Conservation (phyloP, 805 yeast species). For the Schwanniomyces occidentalis region DNA sequence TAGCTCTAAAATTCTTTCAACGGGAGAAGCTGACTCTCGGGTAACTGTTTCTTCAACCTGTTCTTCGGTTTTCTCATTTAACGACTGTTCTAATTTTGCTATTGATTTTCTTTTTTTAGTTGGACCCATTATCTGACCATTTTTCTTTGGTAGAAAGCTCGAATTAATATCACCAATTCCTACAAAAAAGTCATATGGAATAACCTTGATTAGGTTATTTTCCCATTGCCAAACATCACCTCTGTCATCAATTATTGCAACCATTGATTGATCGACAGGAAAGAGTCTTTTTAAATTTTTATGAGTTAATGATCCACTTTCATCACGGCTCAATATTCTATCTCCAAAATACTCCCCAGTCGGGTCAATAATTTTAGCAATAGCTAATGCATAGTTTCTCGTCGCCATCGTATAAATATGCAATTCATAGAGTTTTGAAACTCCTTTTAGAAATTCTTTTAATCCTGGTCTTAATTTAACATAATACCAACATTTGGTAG, state of each 20-base stretch:
- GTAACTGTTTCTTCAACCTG: slow-evolving; percentile 9
- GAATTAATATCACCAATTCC: slow-evolving; percentile 98
- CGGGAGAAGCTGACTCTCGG: slow-evolving; percentile 34
- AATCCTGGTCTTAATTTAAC: slow-evolving; percentile 92
- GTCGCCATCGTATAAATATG: slow-evolving; percentile 99
- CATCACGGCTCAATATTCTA: slow-evolving; percentile 88
- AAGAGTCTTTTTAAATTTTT: slow-evolving; percentile 85
- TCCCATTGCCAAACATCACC: slow-evolving; percentile 99
- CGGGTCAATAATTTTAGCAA: slow-evolving; percentile 91
- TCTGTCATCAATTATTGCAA: slow-evolving; percentile 92
- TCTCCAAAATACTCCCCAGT: slow-evolving; percentile 85
- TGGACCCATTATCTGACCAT: slow-evolving; percentile 57
- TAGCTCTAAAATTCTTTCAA: slow-evolving; percentile 48
- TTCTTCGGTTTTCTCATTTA: slow-evolving; percentile 1
- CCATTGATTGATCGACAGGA: slow-evolving; percentile 97
- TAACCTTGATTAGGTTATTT: slow-evolving; percentile 83
- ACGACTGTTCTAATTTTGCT: slow-evolving; percentile 46
- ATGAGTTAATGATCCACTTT: slow-evolving; percentile 88
- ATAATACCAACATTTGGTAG: slow-evolving; percentile 78
- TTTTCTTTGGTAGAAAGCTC: slow-evolving; percentile 83
- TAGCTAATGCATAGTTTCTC: slow-evolving; percentile 83
- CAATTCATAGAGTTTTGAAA: slow-evolving; percentile 73
- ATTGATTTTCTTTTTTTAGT: slow-evolving; percentile 59
- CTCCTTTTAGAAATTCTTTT: slow-evolving; percentile 63
- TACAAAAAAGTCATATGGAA: slow-evolving; percentile 93